Evolutionary conservation across 2,329 filamentous ascomycete genomes (phyloP).

Genomic region (Helotiales sp.): DNA sequence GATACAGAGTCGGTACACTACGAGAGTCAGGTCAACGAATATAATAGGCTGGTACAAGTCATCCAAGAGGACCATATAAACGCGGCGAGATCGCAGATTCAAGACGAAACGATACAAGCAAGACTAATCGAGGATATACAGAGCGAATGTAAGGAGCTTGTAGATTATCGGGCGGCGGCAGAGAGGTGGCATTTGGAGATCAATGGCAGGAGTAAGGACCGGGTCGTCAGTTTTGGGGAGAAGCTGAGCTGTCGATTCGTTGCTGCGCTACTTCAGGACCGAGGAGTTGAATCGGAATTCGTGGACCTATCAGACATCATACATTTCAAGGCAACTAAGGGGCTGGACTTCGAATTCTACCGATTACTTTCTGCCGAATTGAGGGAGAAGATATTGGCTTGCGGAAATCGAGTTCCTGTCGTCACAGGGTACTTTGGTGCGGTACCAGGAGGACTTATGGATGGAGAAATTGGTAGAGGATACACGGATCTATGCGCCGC

Average conservation of each 20-base stretch:
- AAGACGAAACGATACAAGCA: constrained; percentile 54
- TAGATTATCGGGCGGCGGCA: constrained; percentile 68
- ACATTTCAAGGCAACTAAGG: constrained; percentile 59
- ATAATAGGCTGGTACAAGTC: constrained; percentile 73
- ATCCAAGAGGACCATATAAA: constrained; percentile 81
- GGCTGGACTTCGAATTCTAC: constrained; percentile 70
- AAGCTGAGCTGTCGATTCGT: constrained; percentile 94
- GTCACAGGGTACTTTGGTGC: constrained; percentile 94
- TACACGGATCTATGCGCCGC: constrained; percentile 97
- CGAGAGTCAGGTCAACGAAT: constrained; percentile 57
- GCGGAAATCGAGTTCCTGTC: constrained; percentile 69
- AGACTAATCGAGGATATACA: constrained; percentile 67
- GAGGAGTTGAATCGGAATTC: constrained; percentile 82
- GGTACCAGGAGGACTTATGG: constrained; percentile 86
- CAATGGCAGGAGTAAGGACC: constrained; percentile 76
- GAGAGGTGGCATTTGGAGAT: constrained; percentile 72
- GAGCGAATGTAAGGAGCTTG: constrained; percentile 76
- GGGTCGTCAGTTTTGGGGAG: constrained; percentile 92
- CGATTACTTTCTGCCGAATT: constrained; percentile 61
- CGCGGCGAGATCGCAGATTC: constrained; percentile 66
- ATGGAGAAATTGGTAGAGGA: constrained; percentile 85
- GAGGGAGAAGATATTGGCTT: constrained; percentile 62
- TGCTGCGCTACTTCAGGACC: constrained; percentile 77
- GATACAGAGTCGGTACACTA: constrained; percentile 53
- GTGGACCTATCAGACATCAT: constrained; percentile 85